Conservation (phyloP, 2,329 filamentous ascomycete species). For the Botrytis tulipae region DNA sequence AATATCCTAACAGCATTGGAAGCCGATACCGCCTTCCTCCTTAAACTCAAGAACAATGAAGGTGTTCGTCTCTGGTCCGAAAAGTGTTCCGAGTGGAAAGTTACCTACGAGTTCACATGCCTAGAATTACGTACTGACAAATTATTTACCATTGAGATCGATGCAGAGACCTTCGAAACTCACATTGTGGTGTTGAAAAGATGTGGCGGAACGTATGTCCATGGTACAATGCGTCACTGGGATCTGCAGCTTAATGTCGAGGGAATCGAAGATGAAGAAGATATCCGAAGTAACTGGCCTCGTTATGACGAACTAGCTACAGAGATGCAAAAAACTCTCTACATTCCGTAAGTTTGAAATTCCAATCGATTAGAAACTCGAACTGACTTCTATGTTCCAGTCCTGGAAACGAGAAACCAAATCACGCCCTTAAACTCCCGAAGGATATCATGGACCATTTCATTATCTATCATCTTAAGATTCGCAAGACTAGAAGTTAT, state of each 20-base stretch:
- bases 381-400: slow-evolving; percentile 3
- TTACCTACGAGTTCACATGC: slow-evolving; percentile 35
- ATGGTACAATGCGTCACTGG: slow-evolving; percentile 37
- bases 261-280: slow-evolving; percentile 23
- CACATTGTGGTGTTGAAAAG: slow-evolving; percentile 24
- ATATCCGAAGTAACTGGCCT: slow-evolving; percentile 18
- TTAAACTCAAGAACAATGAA: slow-evolving; percentile 29
- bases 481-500: slow-evolving; percentile 22
- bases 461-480: slow-evolving; percentile 9
- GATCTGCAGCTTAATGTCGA: slow-evolving; percentile 33
- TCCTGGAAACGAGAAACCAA: slow-evolving; percentile 16
- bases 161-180: slow-evolving; percentile 34
- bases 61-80: slow-evolving; percentile 31
- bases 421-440: slow-evolving; percentile 19
- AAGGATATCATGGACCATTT: slow-evolving; percentile 4
- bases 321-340: slow-evolving; percentile 28
- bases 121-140: slow-evolving; percentile 22
- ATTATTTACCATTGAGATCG: slow-evolving; percentile 33
- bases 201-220: slow-evolving; percentile 33
- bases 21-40: slow-evolving; percentile 31
- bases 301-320: slow-evolving; percentile 25
- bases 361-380: background rate
- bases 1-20: slow-evolving; percentile 32
- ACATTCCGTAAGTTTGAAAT: slow-evolving; percentile 33
- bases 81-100: slow-evolving; percentile 24